These are phyloP conservation scores for Cicer pinnatifidum DNA, from an alignment of 306 rosid species.

Conservation along the genomic window DNA sequence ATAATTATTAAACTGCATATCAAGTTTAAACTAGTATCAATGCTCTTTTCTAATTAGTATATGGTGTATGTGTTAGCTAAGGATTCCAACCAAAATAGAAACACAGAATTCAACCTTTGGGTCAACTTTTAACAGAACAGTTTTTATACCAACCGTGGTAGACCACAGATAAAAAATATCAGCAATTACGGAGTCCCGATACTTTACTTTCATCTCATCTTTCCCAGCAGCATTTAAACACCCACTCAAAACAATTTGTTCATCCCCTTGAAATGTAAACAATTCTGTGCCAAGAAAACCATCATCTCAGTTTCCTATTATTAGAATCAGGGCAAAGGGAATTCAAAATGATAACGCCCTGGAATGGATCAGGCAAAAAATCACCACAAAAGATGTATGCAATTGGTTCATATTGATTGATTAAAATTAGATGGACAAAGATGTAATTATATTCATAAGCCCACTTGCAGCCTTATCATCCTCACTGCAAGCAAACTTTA, in stretches of 20 bases:
- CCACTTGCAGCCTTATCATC: slow-evolving; percentile 50
- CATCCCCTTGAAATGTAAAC: slow-evolving; percentile 1
- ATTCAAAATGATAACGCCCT: not conserved
- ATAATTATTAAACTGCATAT: not conserved
- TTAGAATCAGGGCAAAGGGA: not conserved
- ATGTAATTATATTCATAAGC: slow-evolving; percentile 52
- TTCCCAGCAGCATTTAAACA: no score
- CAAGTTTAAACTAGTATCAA: not conserved
- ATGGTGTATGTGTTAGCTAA: not conserved
- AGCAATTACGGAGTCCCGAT: no score
- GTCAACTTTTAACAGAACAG: not conserved
- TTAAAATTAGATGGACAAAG: slow-evolving; percentile 34
- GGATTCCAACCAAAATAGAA: not conserved
- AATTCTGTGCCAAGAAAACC: not conserved
- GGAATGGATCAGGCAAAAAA: not conserved
- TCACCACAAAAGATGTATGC: not conserved
- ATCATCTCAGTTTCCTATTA: not conserved
- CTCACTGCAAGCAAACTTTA: slow-evolving; percentile 55
- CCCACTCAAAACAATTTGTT: no score
- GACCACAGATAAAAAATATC: not conserved
- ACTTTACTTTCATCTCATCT: no score
- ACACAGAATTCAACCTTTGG: not conserved
- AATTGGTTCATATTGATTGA: slow-evolving; percentile 5
- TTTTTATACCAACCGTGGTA: not conserved
- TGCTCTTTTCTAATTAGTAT: not conserved